phyloP scores from a whole-genome alignment of 192 early-diverging fungal species.

The Phycomyces blakesleeanus region DNA sequence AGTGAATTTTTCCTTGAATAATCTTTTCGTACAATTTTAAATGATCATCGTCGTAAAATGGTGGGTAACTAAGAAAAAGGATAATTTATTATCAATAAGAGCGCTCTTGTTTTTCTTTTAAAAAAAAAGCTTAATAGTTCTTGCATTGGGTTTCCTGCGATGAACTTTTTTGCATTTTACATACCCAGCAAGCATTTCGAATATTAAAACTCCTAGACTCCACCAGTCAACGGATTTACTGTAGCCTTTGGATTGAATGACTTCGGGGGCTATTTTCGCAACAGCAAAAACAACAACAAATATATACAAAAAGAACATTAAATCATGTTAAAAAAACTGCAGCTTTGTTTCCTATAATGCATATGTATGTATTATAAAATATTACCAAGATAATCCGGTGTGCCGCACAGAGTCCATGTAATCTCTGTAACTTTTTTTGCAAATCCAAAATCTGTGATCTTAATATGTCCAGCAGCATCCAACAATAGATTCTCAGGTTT shows the following conservation, averaged over 20 bases:
- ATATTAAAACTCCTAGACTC: conserved; percentile 94
- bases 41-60: conserved; percentile 95
- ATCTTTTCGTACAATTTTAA: conserved; percentile 99
- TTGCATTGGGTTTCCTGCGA: neutral
- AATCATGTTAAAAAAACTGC: too few species aligned
- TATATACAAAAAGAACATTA: too few species aligned
- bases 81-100: neutral
- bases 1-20: conserved; percentile 80
- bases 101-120: neutral
- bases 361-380: neutral
- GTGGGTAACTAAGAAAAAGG: conserved; percentile 60
- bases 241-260: conserved; percentile 95
- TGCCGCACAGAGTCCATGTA: conserved; percentile 98
- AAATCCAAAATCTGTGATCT: conserved; percentile 98
- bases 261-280: conserved; percentile 69
- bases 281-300: too few species aligned
- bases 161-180: neutral
- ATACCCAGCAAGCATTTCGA: conserved; percentile 95
- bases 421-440: conserved; percentile 64
- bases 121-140: neutral
- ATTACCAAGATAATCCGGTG: conserved; percentile 80
- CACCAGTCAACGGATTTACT: conserved; percentile 98
- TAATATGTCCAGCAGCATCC: conserved; percentile 86
- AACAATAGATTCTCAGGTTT: conserved; percentile 90
- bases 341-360: too few species aligned